phyloP scores from a whole-genome alignment of 352 stramenopile species.

The Phytophthora sojae region DNA sequence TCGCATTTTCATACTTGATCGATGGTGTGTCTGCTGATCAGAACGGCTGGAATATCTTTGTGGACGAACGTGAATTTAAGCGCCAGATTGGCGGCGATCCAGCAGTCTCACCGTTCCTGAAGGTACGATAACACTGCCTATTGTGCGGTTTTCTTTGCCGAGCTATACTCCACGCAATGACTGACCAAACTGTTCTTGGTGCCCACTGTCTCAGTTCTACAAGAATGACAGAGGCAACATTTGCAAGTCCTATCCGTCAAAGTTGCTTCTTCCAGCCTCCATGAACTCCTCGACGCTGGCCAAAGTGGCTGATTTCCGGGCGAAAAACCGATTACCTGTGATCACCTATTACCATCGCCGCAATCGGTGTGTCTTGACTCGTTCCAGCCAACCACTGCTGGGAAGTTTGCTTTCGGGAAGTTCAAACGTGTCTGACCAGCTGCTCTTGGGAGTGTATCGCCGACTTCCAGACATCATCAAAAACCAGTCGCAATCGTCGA shows the following conservation, averaged over 20 bases:
- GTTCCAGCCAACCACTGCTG: constrained; percentile 83
- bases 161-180: not conserved
- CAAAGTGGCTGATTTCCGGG: constrained; percentile 84
- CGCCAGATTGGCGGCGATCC: constrained; percentile 74
- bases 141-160: not conserved
- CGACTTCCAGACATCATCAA: constrained; percentile 85
- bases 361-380: constrained; percentile 82
- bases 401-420: constrained; percentile 76
- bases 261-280: constrained; percentile 75
- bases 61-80: constrained; percentile 81
- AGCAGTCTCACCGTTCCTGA: constrained; percentile 72
- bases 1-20: constrained; percentile 75
- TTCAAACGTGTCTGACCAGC: constrained; percentile 80
- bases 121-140: constrained; percentile 40
- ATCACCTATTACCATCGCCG: constrained; percentile 87
- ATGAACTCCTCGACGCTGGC: constrained; percentile 73
- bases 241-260: constrained; percentile 85
- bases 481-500: constrained; percentile 70
- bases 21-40: constrained; percentile 46
- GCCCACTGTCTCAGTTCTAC: constrained; percentile 57
- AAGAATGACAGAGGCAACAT: constrained; percentile 84
- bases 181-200: constrained; percentile 7
- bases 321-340: constrained; percentile 87
- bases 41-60: constrained; percentile 82
- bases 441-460: constrained; percentile 76